Conservation (phyloP, 495 filamentous ascomycete species). For the Physcia stellaris region DNA sequence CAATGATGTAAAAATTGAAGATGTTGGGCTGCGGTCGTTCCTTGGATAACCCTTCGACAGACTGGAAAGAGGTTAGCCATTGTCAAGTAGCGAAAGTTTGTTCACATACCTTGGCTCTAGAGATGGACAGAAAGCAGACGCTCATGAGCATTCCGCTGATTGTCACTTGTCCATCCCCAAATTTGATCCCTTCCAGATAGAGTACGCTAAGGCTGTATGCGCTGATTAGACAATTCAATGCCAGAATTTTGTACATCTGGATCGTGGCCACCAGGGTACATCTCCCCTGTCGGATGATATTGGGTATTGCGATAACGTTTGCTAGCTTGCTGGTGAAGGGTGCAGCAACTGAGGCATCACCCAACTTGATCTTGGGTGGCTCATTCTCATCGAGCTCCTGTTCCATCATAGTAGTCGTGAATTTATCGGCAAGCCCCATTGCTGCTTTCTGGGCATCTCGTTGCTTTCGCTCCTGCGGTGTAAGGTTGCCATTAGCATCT, state of each 20-base stretch:
- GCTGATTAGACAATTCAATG: conserved; percentile 94
- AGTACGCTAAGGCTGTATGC: conserved; percentile 95
- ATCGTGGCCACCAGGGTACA: conserved; percentile 97
- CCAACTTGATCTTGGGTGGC: conserved; percentile 91
- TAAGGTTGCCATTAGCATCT: conserved; percentile 34
- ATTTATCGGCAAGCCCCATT: conserved; percentile 69
- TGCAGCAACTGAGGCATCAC: conserved; percentile 91
- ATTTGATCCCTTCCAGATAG: conserved; percentile 98
- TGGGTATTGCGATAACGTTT: conserved; percentile 93
- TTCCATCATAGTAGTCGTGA: conserved; percentile 83
- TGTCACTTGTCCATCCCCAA: conserved; percentile 94
- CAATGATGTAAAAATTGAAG: conserved; percentile 98
- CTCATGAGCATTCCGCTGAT: conserved; percentile 99
- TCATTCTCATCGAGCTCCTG: conserved; percentile 77
- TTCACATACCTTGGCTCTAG: conserved; percentile 61
- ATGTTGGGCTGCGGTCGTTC: conserved; percentile 97
- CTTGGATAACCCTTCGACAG: conserved; percentile 89
- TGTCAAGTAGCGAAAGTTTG: neutral
- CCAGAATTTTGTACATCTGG: conserved; percentile 99
- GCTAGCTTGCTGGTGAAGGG: conserved; percentile 96
- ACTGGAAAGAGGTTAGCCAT: conserved; percentile 30
- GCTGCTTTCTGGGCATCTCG: conserved; percentile 55
- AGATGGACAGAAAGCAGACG: conserved; percentile 96
- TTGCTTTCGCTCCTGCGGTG: conserved; percentile 45
- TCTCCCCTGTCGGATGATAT: conserved; percentile 94